Evolutionary conservation across 2,329 filamentous ascomycete species (phyloP).

Genomic region (Nectriaceae sp.): DNA sequence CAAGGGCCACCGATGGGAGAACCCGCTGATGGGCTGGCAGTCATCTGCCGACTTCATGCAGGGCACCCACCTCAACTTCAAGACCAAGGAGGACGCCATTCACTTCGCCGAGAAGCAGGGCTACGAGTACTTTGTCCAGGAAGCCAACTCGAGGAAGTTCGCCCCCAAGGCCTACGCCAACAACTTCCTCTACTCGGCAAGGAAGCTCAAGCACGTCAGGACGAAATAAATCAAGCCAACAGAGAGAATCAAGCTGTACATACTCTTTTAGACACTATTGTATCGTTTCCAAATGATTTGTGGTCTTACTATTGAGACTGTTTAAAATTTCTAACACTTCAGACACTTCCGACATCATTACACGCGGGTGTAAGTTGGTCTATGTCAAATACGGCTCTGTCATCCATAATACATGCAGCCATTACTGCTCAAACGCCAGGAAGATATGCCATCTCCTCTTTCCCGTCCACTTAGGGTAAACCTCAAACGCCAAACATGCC

Average conservation of each 20-base stretch:
- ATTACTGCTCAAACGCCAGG: constrained; percentile 14
- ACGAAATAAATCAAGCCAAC: constrained; percentile 62
- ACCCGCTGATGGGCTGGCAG: constrained; percentile 97
- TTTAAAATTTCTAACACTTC: too few species aligned
- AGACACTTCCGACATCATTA: too few species aligned
- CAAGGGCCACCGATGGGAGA: constrained; percentile 98
- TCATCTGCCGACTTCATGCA: constrained; percentile 95
- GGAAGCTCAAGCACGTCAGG: constrained; percentile 84
- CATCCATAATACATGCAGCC: too few species aligned
- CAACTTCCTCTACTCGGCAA: constrained; percentile 85
- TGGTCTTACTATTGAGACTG: background rate
- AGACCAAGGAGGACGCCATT: constrained; percentile 91
- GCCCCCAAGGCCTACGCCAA: constrained; percentile 91
- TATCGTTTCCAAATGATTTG: constrained; percentile 6
- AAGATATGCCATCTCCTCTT: constrained; percentile 13
- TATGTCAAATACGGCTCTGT: too few species aligned
- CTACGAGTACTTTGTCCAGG: constrained; percentile 98
- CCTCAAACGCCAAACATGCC: constrained; percentile 23
- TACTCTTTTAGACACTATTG: constrained; percentile 27
- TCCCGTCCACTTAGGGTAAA: constrained; percentile 14
- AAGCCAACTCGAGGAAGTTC: constrained; percentile 86
- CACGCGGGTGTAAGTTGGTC: too few species aligned
- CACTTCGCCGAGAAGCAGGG: constrained; percentile 97
- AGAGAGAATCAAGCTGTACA: constrained; percentile 26
- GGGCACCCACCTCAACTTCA: constrained; percentile 88